A percentile compares a stretch with the other conserved stretches of the same genome.
These are phyloP conservation scores for Aspergillus jensenii DNA, from an alignment of 2,329 filamentous ascomycete genomes.

Conservation along the genomic window DNA sequence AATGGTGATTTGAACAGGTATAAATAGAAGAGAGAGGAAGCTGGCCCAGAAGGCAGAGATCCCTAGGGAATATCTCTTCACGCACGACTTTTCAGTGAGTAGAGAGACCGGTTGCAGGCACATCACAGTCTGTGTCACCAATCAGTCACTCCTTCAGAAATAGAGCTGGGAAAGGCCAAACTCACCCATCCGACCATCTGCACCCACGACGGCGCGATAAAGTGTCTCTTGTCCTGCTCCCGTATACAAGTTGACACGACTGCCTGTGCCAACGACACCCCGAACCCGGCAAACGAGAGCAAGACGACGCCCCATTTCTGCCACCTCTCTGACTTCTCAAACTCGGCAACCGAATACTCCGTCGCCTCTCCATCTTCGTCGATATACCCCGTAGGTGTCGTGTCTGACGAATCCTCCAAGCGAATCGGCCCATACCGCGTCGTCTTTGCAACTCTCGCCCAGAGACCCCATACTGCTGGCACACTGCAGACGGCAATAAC, in stretches of 20 bases:
- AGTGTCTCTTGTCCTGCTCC: constrained; percentile 13
- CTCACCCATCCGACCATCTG: constrained; percentile 64
- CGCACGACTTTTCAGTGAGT: constrained; percentile 34
- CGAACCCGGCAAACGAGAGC: constrained; percentile 55
- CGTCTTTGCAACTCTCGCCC: constrained; percentile 16
- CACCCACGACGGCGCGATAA: constrained; percentile 60
- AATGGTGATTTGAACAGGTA: constrained; percentile 28
- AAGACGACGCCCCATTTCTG: constrained; percentile 58
- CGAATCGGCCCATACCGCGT: constrained; percentile 1
- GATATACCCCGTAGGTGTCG: constrained; percentile 54
- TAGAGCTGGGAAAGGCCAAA: constrained; percentile 3
- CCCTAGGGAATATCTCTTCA: constrained; percentile 32
- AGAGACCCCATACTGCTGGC: constrained; percentile 26
- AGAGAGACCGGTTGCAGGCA: constrained; percentile 34
- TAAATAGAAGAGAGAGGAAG: constrained; percentile 22
- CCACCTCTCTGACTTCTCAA: constrained; percentile 54
- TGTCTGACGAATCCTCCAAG: constrained; percentile 19
- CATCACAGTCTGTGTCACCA: constrained; percentile 26
- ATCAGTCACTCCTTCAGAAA: background rate
- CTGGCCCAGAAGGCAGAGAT: constrained; percentile 32
- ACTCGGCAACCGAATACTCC: constrained; percentile 60
- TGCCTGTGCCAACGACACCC: constrained; percentile 57
- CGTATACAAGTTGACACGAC: constrained; percentile 48
- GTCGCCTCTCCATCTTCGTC: constrained; percentile 71
- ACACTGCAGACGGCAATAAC: constrained; percentile 24